Evolutionary conservation across 441 rosid genomes (phyloP), one percentile per base, ranked within the genome.

Genomic region (Pelargonium exstipulatum): DNA sequence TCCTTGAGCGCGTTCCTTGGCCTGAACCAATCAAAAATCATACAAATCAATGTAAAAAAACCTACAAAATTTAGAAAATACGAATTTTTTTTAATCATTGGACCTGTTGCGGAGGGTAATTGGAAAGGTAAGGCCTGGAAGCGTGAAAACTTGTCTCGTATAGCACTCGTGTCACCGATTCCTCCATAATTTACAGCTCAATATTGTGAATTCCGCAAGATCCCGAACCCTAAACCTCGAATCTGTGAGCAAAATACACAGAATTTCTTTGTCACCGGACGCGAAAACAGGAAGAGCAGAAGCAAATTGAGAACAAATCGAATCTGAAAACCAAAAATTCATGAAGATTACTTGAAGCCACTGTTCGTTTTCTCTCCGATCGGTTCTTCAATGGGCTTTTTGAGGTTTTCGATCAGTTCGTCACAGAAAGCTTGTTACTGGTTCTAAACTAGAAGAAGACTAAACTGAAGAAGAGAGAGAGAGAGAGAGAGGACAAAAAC

Each of bases 111-210:
- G 96, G 96, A 82, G 97, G 92, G 40, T 89, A 90, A 82, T 81
- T 84, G 65, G 92, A 81, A 67, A 73, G 46, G 79, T 66, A 86
- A 26, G 85, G 89, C 62, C 89, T 43, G 14, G 95, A 82, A 57
- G 89, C 90, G 65, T 90, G 99, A 76, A 61, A 73, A 16, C 86
- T 90, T 9, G 77, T 86, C 89, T 87, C 97, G 71, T 80, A 95
- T 57, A 91, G 79, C 53, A 89, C 84, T 74, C 84, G 65, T 26
- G 57, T 73, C 0, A 65, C 73, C 18, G 76, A 14, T 32, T 75
- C 79, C 73, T 53, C 79, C 77, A 76, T 79, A 35, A 5, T 53
- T 14, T 62, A 55, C 45, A 42, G 8, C 13, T 18, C 2, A 7
- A 29, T 51, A 35, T 7, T 55, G 13, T 65, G 66, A 65, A 1